Evolutionary conservation across 176 grass and related monocot species (phyloP).

Genomic region (Otatea glauca): DNA sequence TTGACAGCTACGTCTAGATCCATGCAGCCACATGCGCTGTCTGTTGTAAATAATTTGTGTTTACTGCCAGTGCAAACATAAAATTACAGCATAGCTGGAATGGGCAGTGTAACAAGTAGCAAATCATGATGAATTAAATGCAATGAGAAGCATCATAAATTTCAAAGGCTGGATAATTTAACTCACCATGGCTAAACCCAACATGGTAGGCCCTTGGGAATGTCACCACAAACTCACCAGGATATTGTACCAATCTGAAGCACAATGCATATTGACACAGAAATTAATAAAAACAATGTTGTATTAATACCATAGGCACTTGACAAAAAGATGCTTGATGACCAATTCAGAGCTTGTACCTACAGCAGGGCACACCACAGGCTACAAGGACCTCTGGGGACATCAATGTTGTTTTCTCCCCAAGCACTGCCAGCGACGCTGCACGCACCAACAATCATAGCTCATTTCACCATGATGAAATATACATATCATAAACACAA

Average conservation of each 20-base stretch:
- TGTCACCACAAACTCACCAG: conserved; percentile 97
- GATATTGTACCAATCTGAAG: conserved; percentile 93
- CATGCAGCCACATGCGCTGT: background rate
- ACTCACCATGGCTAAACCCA: conserved; percentile 93
- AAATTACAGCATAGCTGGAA: conserved; percentile 9
- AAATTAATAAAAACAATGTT: conserved; percentile 5
- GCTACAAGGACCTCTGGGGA: conserved; percentile 82
- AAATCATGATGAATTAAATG: background rate
- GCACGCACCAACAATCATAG: conserved; percentile 45
- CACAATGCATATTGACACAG: conserved; percentile 16
- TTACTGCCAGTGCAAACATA: background rate
- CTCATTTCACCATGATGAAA: background rate
- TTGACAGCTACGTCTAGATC: background rate
- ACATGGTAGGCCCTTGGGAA: conserved; percentile 98
- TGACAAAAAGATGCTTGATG: background rate
- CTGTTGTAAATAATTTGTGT: background rate
- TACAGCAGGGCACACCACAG: conserved; percentile 81
- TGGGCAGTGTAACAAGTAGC: background rate
- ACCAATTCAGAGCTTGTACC: conserved; percentile 51
- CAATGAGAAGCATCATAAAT: background rate
- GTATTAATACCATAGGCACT: background rate
- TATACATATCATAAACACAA: background rate
- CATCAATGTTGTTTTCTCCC: conserved; percentile 93
- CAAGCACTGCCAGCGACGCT: conserved; percentile 82
- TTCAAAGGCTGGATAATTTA: conserved; percentile 23